A percentile compares a stretch with the other conserved stretches of the same genome.
These are phyloP conservation scores for Nymphaea thermarum DNA, from an alignment of 164 flowering plant genomes.

Conservation along the genomic window DNA sequence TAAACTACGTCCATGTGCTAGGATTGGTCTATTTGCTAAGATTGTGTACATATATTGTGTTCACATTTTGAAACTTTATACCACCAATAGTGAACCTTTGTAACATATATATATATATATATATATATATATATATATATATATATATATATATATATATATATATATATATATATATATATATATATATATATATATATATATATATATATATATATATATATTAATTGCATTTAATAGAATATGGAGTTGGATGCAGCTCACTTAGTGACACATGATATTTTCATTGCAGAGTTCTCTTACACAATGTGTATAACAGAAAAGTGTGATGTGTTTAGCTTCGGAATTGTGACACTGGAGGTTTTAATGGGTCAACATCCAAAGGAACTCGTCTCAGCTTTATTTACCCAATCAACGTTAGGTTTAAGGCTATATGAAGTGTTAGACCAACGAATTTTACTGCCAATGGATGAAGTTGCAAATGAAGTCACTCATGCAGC, in stretches of 20 bases:
- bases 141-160: too few species aligned
- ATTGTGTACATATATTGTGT: too few species aligned
- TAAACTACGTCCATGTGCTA: too few species aligned
- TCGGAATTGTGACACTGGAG: constrained; percentile 16
- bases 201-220: too few species aligned
- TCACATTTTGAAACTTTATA: too few species aligned
- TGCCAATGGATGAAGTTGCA: not conserved
- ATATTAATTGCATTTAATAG: too few species aligned
- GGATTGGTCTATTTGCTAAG: too few species aligned
- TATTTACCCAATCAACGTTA: not conserved
- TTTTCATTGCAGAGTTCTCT: constrained; percentile 11
- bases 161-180: too few species aligned
- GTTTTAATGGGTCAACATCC: constrained; percentile 16
- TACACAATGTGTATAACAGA: constrained; percentile 14
- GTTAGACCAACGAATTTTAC: constrained; percentile 4
- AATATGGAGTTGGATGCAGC: not conserved
- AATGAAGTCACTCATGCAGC: not conserved
- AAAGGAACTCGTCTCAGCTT: constrained; percentile 5
- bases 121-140: too few species aligned
- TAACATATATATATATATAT: too few species aligned
- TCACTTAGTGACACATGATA: not conserved
- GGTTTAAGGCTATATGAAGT: not conserved
- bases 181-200: too few species aligned
- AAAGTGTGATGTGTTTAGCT: constrained; percentile 20
- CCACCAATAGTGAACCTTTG: too few species aligned